Base-by-base conservation (phyloP, 306 rosid genomes). In the Hippophae gyantsensis region DNA sequence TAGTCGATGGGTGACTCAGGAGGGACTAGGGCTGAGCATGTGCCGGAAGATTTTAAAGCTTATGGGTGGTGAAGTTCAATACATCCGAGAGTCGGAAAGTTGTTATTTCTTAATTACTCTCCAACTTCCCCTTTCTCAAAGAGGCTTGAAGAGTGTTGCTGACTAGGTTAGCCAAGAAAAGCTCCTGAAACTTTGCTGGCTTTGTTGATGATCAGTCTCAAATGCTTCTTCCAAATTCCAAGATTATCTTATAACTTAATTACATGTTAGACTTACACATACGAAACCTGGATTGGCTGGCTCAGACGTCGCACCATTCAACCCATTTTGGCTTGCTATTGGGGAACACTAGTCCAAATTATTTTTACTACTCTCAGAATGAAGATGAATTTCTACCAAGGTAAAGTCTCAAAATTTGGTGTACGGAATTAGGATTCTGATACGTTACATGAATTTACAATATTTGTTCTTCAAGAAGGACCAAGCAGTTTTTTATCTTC, bases 1-100 rank as follows among this genome's bases (percentile, higher is more conserved):
- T 74, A 81, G 84, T 61, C 68, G 64, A 54, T 88, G 99, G 95
- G 74, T 56, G 81, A 88, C 84, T 75, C 90, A 79, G 69, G 99
- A 88, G 70, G 99, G 99, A 43, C 71, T 88, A 48, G 99, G 94
- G 62, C 78, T 93, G 65, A 88, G 94, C 86, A 88, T 93, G 83
- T 86, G 97, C 85, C 72, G 94, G 68, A 93, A 86, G 81, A 88
- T 93, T 67, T 58, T 88, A 52, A 93, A 84, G 90, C 79, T 76
- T 67, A 88, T 93, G 97, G 82, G 74, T 6, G 97, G 97, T 3
- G 97, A 88, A 63, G 97, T 89, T 70, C 99, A 86, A 63, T 88
- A 93, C 63, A 83, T 89, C 72, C 78, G 99, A 75, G 97, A 93
- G 77, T 89, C 97, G 4, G 97, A 93, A 68, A 80, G 92, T 50